Base-by-base conservation (phyloP, 2,329 filamentous ascomycete genomes). In the Myriosclerotinia duriaeana region DNA sequence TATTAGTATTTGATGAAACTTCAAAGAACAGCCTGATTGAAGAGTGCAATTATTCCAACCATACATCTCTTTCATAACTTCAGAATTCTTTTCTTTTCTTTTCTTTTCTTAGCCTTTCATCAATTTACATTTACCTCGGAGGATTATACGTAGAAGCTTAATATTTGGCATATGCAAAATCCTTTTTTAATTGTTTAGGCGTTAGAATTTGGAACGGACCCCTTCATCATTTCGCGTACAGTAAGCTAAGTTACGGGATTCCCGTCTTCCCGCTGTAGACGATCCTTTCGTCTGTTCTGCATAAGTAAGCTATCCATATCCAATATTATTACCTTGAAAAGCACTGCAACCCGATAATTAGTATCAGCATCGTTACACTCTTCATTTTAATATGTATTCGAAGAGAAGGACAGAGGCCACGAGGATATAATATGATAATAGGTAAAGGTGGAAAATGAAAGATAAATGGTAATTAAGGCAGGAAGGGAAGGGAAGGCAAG, bases 221-320 rank as follows among this genome's bases (percentile, higher is more conserved):
- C 44, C 58, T 61, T 61, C 58, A 61, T 65, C 17, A 63, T 64
- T 34, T 64, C 44, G 55, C 64, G 56, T 53, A 65, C 54, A 46
- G 64, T 60, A 60, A 67, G 67, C 61, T 54, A 44, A 58, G 22
- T 52, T 55, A 67, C 70, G 70, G 69, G 65, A 69, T 63, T 69
- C 56, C 70, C 70, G 71, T 61, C 62, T 65, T 66, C 64, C 64
- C 64, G 58, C 64, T 40, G 22, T 60, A 48, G 55, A 14, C 50
- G 34, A 52, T 42, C 42, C 34, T 50, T 60, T 53, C 6, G 52
- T 48, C 54, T 44, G 20, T 50, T 60, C 64, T 50, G 54, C 64
- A 65, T 65, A 59, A 8, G 15, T 65, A 59, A 8, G 15, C 46
- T 56, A 17, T 56, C 26, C 34, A 17, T n/a, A n/a, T n/a, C n/a